phyloP scores from a whole-genome alignment of 116 monocot species.

The Thalassia testudinum region DNA sequence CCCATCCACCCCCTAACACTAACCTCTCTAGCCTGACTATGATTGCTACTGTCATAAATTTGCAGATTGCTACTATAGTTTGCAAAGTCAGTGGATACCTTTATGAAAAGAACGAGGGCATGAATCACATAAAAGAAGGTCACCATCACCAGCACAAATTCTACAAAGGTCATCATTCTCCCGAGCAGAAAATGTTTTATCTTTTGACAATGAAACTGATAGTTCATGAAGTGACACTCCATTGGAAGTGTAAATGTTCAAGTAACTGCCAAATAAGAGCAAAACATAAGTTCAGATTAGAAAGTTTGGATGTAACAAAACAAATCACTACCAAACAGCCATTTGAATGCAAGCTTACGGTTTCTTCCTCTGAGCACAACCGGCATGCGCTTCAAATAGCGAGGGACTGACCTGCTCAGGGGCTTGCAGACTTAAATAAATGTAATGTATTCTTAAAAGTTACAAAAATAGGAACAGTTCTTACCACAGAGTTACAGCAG shows the following conservation, averaged over 20 bases:
- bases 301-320: background rate
- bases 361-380: conserved; percentile 65
- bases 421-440: background rate
- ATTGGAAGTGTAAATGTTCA: conserved; percentile 90
- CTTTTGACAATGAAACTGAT: conserved; percentile 61
- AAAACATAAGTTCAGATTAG: background rate
- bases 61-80: no score
- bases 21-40: no score
- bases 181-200: conserved; percentile 24
- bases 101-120: conserved; percentile 93
- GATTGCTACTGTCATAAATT: no score
- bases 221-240: conserved; percentile 90
- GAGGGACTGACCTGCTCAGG: conserved; percentile 82
- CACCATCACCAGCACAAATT: conserved; percentile 82
- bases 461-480: background rate
- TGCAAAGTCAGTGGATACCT: no score
- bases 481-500: conserved; percentile 74
- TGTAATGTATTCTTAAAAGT: no score
- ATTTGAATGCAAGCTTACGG: conserved; percentile 43
- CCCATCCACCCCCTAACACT: no score
- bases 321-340: no score
- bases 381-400: conserved; percentile 99
- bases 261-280: conserved; percentile 37
- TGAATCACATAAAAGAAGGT: conserved; percentile 82
- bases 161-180: conserved; percentile 86